Evolutionary conservation across 345 rosid species (phyloP), one percentile per base, ranked within the genome.

Genomic region (Rhodamnia argentea): DNA sequence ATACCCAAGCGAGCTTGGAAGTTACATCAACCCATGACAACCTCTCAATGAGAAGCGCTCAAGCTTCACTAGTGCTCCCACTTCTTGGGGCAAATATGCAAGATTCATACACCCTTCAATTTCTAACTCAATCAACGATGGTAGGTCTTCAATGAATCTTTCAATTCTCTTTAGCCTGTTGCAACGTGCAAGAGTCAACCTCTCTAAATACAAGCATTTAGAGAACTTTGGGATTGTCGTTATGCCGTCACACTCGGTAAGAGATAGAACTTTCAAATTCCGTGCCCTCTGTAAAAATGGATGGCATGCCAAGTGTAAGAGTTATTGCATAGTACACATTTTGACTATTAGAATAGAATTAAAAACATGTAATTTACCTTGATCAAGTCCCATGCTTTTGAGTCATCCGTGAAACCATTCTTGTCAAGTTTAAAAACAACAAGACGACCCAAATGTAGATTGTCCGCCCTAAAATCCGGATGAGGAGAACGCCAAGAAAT

Each of bases 61-160:
- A 59, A 59, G 64, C 16, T n/a, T 26, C 16, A 59, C 32, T 59
- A 59, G 32, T n/a, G 4, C 32, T 3, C 70, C 70, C 4, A 59
- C 16, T 13, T 59, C 4, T 10, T 59, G 0, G 0, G 70, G 32
- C 70, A 59, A 59, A 4, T 59, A 0, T 13, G 2, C n/a, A 59
- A 59, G 70, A 59, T 7, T 4, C 18, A 1, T 0, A 0, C 70
- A 59, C 0, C 15, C 5, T 59, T 59, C 70, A 13, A 59, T n/a
- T 7, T n/a, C 32, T n/a, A 59, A 59, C 18, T 13, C 32, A 59
- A n/a, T 1, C 70, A 59, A n/a, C 0, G 70, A 59, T 52, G 47
- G 47, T 44, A 44, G 47, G 47, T 44, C 47, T 44, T 4, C 52
- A 51, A 51, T 51, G 52, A 51, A 51, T 13, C 52, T 51, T 51